phyloP scores from a whole-genome alignment of 345 rosid genomes.

The Heritiera fomes region DNA sequence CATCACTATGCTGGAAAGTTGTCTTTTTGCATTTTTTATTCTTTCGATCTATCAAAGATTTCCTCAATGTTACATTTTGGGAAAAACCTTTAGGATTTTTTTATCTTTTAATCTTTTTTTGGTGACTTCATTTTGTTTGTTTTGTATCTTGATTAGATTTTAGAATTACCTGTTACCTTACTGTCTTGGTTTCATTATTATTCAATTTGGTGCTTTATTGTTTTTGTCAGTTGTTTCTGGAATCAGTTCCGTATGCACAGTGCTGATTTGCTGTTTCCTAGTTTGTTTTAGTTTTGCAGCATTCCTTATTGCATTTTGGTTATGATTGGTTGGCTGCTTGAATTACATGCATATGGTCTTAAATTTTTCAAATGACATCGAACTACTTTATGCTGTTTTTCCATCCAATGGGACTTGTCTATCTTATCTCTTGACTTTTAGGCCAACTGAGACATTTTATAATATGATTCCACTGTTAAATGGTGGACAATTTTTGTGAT shows the following conservation, averaged over 20 bases:
- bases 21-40: not conserved
- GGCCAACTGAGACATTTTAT: not conserved
- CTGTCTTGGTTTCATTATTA: not conserved
- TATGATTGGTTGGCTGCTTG: not conserved
- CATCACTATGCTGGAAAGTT: not conserved
- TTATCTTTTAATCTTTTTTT: not conserved
- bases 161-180: not conserved
- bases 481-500: not conserved
- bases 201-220: not conserved
- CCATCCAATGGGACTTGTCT: not conserved
- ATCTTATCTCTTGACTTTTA: slow-evolving; percentile 14
- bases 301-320: not conserved
- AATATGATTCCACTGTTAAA: slow-evolving; percentile 7
- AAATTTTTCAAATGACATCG: not conserved
- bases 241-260: not conserved
- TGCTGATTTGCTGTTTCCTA: not conserved
- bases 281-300: not conserved
- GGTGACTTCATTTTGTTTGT: not conserved
- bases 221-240: not conserved
- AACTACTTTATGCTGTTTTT: not conserved
- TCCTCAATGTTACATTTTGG: not conserved
- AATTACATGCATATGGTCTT: not conserved
- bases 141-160: not conserved
- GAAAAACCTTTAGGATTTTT: not conserved
- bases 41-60: not conserved